phyloP scores from a whole-genome alignment of 306 rosid species.

The Lathyrus aphaca region DNA sequence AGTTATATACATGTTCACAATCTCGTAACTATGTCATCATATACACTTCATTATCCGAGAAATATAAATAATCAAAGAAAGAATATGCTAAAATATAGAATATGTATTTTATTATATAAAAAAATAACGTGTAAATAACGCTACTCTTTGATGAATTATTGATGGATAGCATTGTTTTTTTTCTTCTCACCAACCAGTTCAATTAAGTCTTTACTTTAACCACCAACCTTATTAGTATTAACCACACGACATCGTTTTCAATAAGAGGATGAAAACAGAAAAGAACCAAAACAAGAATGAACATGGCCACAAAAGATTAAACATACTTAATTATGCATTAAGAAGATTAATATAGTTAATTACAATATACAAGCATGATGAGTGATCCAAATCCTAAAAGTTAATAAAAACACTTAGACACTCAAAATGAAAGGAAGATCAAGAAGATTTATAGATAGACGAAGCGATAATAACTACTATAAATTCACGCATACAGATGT shows the following conservation, averaged over 20 bases:
- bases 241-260: slow-evolving; percentile 7
- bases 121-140: slow-evolving; percentile 11
- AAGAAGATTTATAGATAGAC: too few species aligned
- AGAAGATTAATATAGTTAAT: not conserved
- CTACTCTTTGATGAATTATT: slow-evolving; percentile 17
- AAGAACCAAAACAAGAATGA: not conserved
- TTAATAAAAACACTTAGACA: slow-evolving; percentile 25
- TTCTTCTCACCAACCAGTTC: not conserved
- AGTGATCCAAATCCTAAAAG: slow-evolving; percentile 42
- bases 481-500: too few species aligned
- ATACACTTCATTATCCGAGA: not conserved
- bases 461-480: too few species aligned
- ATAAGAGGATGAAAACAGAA: not conserved
- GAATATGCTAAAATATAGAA: not conserved
- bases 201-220: not conserved
- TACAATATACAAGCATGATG: slow-evolving; percentile 16
- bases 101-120: not conserved
- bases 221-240: not conserved
- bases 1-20: not conserved
- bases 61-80: not conserved
- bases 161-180: not conserved
- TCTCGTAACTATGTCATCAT: not conserved
- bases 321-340: not conserved
- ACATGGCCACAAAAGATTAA: not conserved
- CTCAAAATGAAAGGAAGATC: slow-evolving; percentile 25